These are phyloP conservation scores for Dendrothele bispora DNA, from an alignment of 768 basidiomycete genomes.

Conservation along the genomic window DNA sequence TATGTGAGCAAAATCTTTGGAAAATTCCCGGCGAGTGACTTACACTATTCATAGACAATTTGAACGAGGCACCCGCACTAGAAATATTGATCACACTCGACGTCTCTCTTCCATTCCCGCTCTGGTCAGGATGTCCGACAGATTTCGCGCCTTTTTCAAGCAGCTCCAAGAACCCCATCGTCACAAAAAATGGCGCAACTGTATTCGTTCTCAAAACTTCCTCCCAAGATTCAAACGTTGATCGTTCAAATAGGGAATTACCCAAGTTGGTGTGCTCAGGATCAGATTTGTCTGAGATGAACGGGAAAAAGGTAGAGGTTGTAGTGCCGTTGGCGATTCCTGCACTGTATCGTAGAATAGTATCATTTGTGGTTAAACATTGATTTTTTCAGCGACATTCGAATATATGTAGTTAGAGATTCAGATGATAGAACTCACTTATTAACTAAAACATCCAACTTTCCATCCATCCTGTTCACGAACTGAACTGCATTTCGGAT, in stretches of 20 bases:
- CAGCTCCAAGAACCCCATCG: conserved; percentile 21
- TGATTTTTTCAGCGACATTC: too few species aligned
- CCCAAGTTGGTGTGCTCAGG: neutral
- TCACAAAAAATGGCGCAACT: conserved; percentile 5
- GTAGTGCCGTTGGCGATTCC: too few species aligned
- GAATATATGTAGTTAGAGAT: too few species aligned
- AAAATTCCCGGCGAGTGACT: too few species aligned
- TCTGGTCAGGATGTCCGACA: too few species aligned
- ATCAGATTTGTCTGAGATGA: neutral
- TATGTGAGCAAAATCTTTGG: too few species aligned
- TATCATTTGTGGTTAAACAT: too few species aligned
- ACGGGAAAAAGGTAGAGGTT: neutral
- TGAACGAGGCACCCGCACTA: too few species aligned
- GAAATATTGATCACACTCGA: neutral
- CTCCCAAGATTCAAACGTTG: neutral
- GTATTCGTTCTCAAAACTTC: conserved; percentile 1
- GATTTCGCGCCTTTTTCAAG: conserved; percentile 34
- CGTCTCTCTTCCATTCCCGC: neutral
- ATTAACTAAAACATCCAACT: conserved; percentile 5
- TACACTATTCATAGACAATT: too few species aligned
- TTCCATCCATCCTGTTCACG: neutral
- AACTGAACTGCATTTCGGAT: conserved; percentile 2
- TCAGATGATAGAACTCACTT: neutral
- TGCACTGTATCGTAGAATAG: too few species aligned
- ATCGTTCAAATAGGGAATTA: neutral